phyloP scores from a whole-genome alignment of 192 early-diverging fungal genomes.

The Entomortierella parvispora region DNA sequence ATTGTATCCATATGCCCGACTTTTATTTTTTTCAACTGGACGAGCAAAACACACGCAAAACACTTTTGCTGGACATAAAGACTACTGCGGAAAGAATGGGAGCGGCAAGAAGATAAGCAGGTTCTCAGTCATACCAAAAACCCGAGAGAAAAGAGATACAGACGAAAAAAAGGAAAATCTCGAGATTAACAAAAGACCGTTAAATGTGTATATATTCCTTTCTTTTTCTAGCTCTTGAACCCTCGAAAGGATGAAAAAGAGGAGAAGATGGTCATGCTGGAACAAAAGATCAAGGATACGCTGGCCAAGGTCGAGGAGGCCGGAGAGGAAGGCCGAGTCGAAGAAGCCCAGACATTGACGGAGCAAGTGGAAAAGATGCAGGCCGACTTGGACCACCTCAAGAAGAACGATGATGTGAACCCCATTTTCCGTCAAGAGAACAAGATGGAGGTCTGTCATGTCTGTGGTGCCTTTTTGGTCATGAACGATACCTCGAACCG shows the following conservation, averaged over 20 bases:
- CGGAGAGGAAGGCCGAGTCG: slow-evolving; percentile 78
- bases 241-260: slow-evolving; percentile 80
- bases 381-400: slow-evolving; percentile 58
- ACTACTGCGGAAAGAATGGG: no score
- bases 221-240: slow-evolving; percentile 59
- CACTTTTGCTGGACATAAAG: no score
- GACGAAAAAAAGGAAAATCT: not conserved
- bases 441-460: slow-evolving; percentile 82
- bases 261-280: slow-evolving; percentile 81
- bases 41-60: not conserved
- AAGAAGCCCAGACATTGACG: slow-evolving; percentile 74
- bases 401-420: slow-evolving; percentile 62
- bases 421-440: slow-evolving; percentile 78
- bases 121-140: no score
- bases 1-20: not conserved
- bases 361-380: slow-evolving; percentile 75
- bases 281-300: slow-evolving; percentile 79
- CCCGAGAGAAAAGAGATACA: no score
- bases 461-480: slow-evolving; percentile 87
- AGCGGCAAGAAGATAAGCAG: no score
- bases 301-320: slow-evolving; percentile 73
- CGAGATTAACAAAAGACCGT: no score
- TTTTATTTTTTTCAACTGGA: not conserved
- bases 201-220: not conserved
- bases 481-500: slow-evolving; percentile 85